These are phyloP conservation scores for Pyrus communis DNA, from an alignment of 306 rosid species.

Conservation along the genomic window DNA sequence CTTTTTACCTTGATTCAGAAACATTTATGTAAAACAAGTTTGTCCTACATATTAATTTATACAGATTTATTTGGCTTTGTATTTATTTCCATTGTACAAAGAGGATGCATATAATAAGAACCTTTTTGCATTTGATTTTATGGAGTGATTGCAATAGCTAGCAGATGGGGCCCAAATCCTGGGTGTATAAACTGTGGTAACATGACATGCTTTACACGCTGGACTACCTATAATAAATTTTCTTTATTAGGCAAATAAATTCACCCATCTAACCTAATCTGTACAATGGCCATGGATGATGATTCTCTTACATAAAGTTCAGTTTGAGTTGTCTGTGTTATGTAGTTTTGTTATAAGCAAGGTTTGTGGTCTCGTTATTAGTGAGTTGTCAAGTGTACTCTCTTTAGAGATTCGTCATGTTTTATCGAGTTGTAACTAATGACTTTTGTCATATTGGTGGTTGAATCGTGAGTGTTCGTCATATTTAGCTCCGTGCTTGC, in stretches of 20 bases:
- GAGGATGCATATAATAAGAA: background rate
- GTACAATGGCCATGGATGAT: background rate
- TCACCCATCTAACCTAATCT: background rate
- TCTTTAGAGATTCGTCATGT: background rate
- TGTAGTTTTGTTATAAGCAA: too few relatives aligned
- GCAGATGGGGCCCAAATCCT: background rate
- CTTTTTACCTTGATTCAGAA: background rate
- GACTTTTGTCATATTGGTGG: too few relatives aligned
- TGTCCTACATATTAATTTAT: background rate
- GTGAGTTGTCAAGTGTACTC: background rate
- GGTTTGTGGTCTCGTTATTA: background rate
- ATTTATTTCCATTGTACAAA: background rate
- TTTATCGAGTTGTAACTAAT: too few relatives aligned
- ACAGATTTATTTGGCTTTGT: background rate
- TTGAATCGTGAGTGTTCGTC: too few relatives aligned
- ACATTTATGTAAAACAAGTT: background rate
- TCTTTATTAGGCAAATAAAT: background rate
- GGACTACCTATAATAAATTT: background rate
- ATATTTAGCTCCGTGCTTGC: too few relatives aligned
- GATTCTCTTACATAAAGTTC: background rate
- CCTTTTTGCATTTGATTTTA: background rate
- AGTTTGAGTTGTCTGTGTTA: background rate
- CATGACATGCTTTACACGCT: background rate
- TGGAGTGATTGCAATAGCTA: background rate
- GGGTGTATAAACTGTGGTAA: background rate